Conservation (phyloP, 148 eudicot genomes). For the Talinum fruticosum region DNA sequence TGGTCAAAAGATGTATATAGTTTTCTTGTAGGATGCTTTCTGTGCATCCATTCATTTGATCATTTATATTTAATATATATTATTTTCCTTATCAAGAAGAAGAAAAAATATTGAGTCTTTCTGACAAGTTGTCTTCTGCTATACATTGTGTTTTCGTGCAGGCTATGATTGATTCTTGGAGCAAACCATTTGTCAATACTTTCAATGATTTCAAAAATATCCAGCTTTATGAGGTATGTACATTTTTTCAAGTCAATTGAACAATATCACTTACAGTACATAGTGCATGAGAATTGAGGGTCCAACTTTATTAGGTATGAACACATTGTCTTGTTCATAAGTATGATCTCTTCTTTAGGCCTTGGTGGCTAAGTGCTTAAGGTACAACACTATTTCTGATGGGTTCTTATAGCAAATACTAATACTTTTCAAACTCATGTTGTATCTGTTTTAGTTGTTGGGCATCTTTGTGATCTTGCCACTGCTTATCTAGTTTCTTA, state of each 20-base stretch:
- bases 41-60: no score
- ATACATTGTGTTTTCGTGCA: conserved; percentile 28
- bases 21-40: no score
- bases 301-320: neutral
- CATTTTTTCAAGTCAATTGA: neutral
- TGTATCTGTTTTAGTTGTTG: neutral
- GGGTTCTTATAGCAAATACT: neutral
- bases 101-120: neutral
- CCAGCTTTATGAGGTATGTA: conserved; percentile 72
- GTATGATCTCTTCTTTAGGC: neutral
- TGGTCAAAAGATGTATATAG: no score
- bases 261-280: neutral
- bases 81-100: no score
- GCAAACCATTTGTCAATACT: conserved; percentile 54
- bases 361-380: neutral
- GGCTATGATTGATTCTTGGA: conserved; percentile 90
- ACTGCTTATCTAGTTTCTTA: neutral
- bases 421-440: neutral
- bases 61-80: no score
- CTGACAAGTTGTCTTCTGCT: conserved; percentile 10
- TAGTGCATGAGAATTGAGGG: neutral
- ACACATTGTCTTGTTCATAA: neutral
- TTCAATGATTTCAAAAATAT: conserved; percentile 48
- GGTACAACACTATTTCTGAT: neutral
- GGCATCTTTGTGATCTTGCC: neutral